Conservation (phyloP, 2,329 filamentous ascomycete species). For the Amauroascus niger region DNA sequence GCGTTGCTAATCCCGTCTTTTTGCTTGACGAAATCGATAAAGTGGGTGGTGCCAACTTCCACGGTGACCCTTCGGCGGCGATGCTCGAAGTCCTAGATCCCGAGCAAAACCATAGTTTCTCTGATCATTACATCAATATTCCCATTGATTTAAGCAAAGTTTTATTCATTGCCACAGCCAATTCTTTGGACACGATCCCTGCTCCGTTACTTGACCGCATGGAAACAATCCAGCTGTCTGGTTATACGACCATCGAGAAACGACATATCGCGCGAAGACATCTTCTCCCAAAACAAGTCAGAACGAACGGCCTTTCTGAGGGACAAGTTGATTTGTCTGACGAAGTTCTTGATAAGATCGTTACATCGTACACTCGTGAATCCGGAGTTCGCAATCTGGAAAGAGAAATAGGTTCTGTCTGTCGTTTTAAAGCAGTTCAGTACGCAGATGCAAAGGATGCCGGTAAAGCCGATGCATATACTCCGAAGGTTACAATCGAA, state of each 20-base stretch:
- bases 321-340: conserved; percentile 68
- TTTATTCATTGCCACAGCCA: conserved; percentile 94
- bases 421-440: conserved; percentile 89
- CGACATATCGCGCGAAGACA: conserved; percentile 86
- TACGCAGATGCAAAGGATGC: conserved; percentile 82
- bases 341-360: conserved; percentile 87
- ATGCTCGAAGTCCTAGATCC: conserved; percentile 98
- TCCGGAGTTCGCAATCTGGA: conserved; percentile 93
- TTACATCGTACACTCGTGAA: conserved; percentile 92
- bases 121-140: conserved; percentile 91
- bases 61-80: conserved; percentile 89
- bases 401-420: conserved; percentile 88
- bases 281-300: conserved; percentile 91
- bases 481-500: conserved; percentile 59
- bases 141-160: conserved; percentile 94
- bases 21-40: conserved; percentile 98
- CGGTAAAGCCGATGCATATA: conserved; percentile 59
- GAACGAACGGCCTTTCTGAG: conserved; percentile 70
- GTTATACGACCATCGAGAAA: conserved; percentile 96
- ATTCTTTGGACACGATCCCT: conserved; percentile 88
- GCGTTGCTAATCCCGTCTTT: conserved; percentile 90
- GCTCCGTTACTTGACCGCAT: conserved; percentile 90
- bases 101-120: conserved; percentile 91
- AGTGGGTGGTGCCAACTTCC: conserved; percentile 78
- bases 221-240: conserved; percentile 88